Conservation (phyloP, 1,284 basidiomycete species). For the Cryptococcus jaspeensis region DNA sequence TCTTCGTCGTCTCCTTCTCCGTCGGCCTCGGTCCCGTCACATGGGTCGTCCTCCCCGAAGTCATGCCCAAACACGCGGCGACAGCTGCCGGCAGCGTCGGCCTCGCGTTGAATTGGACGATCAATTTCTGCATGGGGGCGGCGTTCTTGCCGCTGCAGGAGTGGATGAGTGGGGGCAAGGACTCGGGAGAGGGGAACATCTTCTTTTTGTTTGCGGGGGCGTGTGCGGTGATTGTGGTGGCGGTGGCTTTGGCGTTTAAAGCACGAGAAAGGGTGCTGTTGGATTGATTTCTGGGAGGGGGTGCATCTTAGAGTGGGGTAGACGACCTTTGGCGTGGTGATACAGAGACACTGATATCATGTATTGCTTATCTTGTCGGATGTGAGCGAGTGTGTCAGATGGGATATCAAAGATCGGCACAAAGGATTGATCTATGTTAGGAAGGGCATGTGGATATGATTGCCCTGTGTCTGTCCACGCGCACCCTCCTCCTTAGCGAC, state of each 20-base stretch:
- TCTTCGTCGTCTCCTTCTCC: slow-evolving; percentile 37
- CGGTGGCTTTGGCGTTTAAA: slow-evolving; percentile 11
- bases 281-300: neutral
- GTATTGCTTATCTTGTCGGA: too few relatives aligned
- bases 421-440: too few relatives aligned
- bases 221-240: slow-evolving; percentile 19
- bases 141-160: slow-evolving; percentile 39
- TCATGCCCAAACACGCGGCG: slow-evolving; percentile 37
- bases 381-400: too few relatives aligned
- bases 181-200: slow-evolving; percentile 35
- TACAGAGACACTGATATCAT: too few relatives aligned
- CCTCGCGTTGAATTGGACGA: slow-evolving; percentile 39
- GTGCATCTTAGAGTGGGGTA: neutral
- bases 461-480: too few relatives aligned
- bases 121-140: slow-evolving; percentile 38
- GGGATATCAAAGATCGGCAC: too few relatives aligned
- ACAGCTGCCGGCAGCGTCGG: slow-evolving; percentile 39
- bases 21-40: slow-evolving; percentile 44
- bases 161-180: slow-evolving; percentile 24
- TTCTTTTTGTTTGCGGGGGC: slow-evolving; percentile 37
- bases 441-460: too few relatives aligned
- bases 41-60: slow-evolving; percentile 44
- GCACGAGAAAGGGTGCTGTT: slow-evolving; percentile 7
- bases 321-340: too few relatives aligned
- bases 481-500: too few relatives aligned